Base-by-base conservation (phyloP, 2,329 filamentous ascomycete species). In the Diaporthe nobilis region DNA sequence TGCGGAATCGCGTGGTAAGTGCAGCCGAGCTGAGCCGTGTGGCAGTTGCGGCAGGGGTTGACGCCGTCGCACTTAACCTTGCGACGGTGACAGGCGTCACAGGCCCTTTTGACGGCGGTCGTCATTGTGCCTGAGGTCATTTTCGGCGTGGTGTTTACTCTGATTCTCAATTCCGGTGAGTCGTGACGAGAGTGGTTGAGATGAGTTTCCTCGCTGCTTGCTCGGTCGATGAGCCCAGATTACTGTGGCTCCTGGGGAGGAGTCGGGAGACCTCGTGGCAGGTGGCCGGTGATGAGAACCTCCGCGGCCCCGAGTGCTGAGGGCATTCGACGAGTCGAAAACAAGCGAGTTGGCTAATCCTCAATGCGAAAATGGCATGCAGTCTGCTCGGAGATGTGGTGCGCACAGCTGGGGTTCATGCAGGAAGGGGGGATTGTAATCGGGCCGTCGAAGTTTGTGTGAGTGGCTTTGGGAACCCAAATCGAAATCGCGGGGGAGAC, bases 1-100 rank as follows among this genome's bases (percentile, higher is more conserved):
- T 94, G 93, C 2, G 92, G 92, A 49, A 94, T 91, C 47, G 92
- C 91, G 85, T 94, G 92, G 87, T 94, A 95, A 42, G 92, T 94
- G 86, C 93, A 95, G 17, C 89, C 87, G 25, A 94, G 87, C 80
- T 91, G 89, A 9, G 93, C 91, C 10, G 92, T 90, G 17, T 88
- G 87, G 84, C 93, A 95, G 84, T 94, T 94, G 76, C 90, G 89
- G 83, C 93, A 95, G 28, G 93, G 92, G 80, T 92, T 92, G 81
- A 91, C 86, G 75, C 92, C 92, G 81, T 94, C 92, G 82, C 93
- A 94, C 83, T 93, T 94, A 82, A 94, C 92, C 84, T 94, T 94
- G 83, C 92, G 90, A 78, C 92, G 91, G 86, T 94, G 92, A 82
- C 92, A 94, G 80, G 92, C 92, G 83, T 94, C 92, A 85, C 92